Conservation (phyloP, 306 rosid species). For the Sicyos baderoa region DNA sequence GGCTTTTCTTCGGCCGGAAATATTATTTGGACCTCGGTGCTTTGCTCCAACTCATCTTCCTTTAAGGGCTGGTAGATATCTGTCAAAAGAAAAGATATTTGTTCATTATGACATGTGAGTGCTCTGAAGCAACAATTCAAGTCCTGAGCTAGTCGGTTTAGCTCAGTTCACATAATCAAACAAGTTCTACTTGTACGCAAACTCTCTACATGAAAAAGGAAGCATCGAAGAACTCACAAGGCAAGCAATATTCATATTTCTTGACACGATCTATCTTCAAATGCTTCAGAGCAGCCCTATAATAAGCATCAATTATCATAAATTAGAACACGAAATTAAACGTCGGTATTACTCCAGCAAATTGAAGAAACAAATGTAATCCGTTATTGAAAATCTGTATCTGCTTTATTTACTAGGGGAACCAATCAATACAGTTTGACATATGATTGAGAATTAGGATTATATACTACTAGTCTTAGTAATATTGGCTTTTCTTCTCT, state of each 20-base stretch:
- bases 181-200: neutral
- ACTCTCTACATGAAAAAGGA: neutral
- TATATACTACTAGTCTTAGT: too few species aligned
- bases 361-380: neutral
- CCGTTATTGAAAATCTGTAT: neutral
- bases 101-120: neutral
- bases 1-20: slow-evolving; percentile 64
- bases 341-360: neutral
- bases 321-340: neutral
- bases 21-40: slow-evolving; percentile 71
- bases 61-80: slow-evolving; percentile 73
- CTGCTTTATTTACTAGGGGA: slow-evolving; percentile 2
- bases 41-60: slow-evolving; percentile 78
- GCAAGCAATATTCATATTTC: slow-evolving; percentile 79
- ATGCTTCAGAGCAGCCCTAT: slow-evolving; percentile 71
- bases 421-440: neutral
- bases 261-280: slow-evolving; percentile 69
- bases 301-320: slow-evolving; percentile 5
- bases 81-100: slow-evolving; percentile 21
- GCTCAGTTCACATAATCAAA: neutral
- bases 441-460: neutral
- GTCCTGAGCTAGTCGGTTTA: neutral
- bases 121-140: neutral
- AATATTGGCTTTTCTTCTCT: neutral
- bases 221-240: slow-evolving; percentile 45